These are phyloP conservation scores for Aspergillus sp. DNA, from an alignment of 2,329 filamentous ascomycete genomes.

Conservation along the genomic window DNA sequence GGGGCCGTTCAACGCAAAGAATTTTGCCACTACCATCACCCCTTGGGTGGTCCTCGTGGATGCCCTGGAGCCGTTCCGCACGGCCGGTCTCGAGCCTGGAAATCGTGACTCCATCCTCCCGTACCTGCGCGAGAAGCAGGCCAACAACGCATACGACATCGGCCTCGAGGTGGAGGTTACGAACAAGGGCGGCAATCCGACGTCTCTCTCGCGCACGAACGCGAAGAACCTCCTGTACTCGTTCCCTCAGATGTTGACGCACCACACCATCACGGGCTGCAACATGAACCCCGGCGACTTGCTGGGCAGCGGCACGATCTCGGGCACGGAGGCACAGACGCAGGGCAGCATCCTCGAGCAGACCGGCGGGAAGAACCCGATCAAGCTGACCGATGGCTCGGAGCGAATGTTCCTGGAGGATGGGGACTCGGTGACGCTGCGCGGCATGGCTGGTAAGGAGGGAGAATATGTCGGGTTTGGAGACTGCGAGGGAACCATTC, in stretches of 20 bases:
- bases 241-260: slow-evolving; percentile 73
- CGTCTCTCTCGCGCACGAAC: slow-evolving; percentile 52
- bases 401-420: slow-evolving; percentile 64
- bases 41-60: slow-evolving; percentile 72
- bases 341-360: slow-evolving; percentile 65
- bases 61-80: slow-evolving; percentile 60
- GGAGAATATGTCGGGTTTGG: slow-evolving; percentile 67
- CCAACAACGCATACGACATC: slow-evolving; percentile 57
- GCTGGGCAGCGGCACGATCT: slow-evolving; percentile 71
- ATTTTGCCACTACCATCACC: slow-evolving; percentile 68
- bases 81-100: slow-evolving; percentile 41
- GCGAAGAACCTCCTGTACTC: slow-evolving; percentile 67
- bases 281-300: slow-evolving; percentile 65
- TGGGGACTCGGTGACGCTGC: slow-evolving; percentile 59
- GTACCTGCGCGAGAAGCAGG: slow-evolving; percentile 54
- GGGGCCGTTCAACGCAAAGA: slow-evolving; percentile 76
- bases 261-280: slow-evolving; percentile 69
- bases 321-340: slow-evolving; percentile 48
- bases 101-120: slow-evolving; percentile 49
- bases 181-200: slow-evolving; percentile 40
- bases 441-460: slow-evolving; percentile 57
- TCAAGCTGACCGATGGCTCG: slow-evolving; percentile 55
- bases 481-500: slow-evolving; percentile 57
- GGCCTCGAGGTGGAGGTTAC: slow-evolving; percentile 53
- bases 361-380: slow-evolving; percentile 56